A percentile compares a stretch with the other conserved stretches of the same genome.
Evolutionary conservation across 2,329 filamentous ascomycete genomes (phyloP).

Genomic region (Botryosphaeria dothidea): DNA sequence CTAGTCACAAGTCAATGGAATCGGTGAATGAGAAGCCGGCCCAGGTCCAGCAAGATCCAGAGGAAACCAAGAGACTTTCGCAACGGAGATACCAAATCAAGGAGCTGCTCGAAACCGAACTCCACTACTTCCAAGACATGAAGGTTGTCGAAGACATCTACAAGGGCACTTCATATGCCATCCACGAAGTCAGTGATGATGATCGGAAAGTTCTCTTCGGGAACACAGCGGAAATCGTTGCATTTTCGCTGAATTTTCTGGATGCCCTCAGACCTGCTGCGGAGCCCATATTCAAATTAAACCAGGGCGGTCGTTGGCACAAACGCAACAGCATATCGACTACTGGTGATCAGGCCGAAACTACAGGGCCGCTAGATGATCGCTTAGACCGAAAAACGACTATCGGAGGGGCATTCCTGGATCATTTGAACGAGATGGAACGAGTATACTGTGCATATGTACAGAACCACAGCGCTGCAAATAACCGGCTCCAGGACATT

Average conservation of each 20-base stretch:
- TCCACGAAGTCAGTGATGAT: constrained; percentile 74
- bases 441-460: constrained; percentile 66
- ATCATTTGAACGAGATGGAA: constrained; percentile 61
- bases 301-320: constrained; percentile 54
- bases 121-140: constrained; percentile 90
- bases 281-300: constrained; percentile 67
- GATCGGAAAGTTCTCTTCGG: constrained; percentile 90
- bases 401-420: constrained; percentile 60
- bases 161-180: constrained; percentile 85
- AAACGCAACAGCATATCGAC: constrained; percentile 53
- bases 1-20: neutral
- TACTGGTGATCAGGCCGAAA: constrained; percentile 33
- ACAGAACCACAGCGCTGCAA: constrained; percentile 65
- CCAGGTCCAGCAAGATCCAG: neutral
- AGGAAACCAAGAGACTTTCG: constrained; percentile 64
- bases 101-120: constrained; percentile 90
- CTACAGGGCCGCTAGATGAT: constrained; percentile 27
- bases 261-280: constrained; percentile 79
- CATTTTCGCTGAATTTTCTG: constrained; percentile 80
- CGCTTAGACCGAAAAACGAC: constrained; percentile 54
- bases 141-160: constrained; percentile 98
- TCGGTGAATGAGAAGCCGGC: neutral
- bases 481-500: constrained; percentile 58
- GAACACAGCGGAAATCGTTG: constrained; percentile 87
- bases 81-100: constrained; percentile 84